Conservation (phyloP, 139 green algal genomes). For the Axilococcus clingmanii region DNA sequence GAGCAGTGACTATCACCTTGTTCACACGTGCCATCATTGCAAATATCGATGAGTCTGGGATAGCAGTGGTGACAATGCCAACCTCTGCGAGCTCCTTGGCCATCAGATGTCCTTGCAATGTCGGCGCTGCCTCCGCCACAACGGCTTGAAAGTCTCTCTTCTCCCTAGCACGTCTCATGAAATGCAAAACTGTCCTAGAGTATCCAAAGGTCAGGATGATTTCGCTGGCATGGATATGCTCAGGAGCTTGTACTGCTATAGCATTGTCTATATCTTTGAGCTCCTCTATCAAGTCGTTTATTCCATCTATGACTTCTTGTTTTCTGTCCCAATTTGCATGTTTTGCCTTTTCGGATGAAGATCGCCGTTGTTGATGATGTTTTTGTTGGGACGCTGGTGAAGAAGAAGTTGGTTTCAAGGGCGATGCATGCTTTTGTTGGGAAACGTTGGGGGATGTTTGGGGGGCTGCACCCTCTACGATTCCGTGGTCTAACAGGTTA, state of each 20-base stretch:
- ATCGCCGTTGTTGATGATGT: not conserved
- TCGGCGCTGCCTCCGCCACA: constrained; percentile 83
- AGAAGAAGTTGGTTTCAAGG: too few species aligned
- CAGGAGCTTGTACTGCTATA: constrained; percentile 72
- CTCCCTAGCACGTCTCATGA: constrained; percentile 75
- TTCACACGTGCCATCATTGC: constrained; percentile 94
- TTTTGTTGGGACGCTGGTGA: not conserved
- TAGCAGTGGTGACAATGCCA: constrained; percentile 76
- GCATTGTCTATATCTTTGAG: constrained; percentile 74
- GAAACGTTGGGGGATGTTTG: not conserved
- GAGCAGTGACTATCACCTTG: constrained; percentile 86
- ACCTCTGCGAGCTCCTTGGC: constrained; percentile 63
- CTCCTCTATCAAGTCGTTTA: constrained; percentile 93
- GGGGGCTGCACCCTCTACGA: constrained; percentile 36
- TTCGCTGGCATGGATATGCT: constrained; percentile 92
- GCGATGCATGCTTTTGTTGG: not conserved
- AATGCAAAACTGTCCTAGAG: constrained; percentile 63
- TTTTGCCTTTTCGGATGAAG: not conserved
- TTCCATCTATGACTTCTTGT: constrained; percentile 73
- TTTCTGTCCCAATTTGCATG: constrained; percentile 46
- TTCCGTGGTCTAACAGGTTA: constrained; percentile 64
- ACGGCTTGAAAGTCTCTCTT: constrained; percentile 92
- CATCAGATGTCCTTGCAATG: constrained; percentile 78
- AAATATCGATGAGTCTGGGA: constrained; percentile 87
- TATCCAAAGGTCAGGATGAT: constrained; percentile 77